Base-by-base conservation (phyloP, 2,329 filamentous ascomycete species). In the Bisporella sp. region DNA sequence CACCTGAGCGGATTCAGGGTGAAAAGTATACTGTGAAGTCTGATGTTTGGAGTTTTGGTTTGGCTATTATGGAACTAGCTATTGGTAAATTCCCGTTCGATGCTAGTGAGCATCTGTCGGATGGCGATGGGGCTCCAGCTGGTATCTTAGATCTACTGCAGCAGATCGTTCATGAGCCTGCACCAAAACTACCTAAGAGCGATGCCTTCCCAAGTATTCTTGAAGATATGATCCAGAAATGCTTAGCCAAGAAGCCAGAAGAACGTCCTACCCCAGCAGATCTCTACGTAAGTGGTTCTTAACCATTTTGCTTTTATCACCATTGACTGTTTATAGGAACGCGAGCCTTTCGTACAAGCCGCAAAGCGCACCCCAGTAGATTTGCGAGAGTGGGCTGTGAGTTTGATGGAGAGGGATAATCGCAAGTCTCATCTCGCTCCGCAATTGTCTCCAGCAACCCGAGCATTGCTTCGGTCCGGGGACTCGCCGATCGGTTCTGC, bases 1-100 rank as follows among this genome's bases (percentile, higher is more conserved):
- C 93, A 0, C 93, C 93, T 0, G 93, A 99, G 73, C 83, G 93
- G 68, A 99, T 99, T 59, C 91, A 97, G 68, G 93, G 93, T 55
- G 90, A 93, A 57, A 90, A 89, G 62, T 99, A 99, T 70, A 96
- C 92, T 0, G 92, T 99, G 63, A 96, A 96, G 69, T 96, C 91
- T 9, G 93, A 99, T 67, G 93, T 99, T 4, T 99, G 93, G 93
- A 96, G 53, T 78, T 95, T 96, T 56, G 93, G 93, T 32, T 74
- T 99, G 58, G 86, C 85, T 0, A 83, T 99, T 55, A 97, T 99
- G 91, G 93, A 99, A 70, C 73, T 99, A 59, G 93, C 93, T 33
- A 96, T 99, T 64, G 93, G 93, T 58, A 91, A 95, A 64, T 99
- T 99, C 64, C 93, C 93, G 1, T 99, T 99, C 66, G 85, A 87